Conservation (phyloP, 2,329 filamentous ascomycete species). For the Aspergillus ochraceoroseus region DNA sequence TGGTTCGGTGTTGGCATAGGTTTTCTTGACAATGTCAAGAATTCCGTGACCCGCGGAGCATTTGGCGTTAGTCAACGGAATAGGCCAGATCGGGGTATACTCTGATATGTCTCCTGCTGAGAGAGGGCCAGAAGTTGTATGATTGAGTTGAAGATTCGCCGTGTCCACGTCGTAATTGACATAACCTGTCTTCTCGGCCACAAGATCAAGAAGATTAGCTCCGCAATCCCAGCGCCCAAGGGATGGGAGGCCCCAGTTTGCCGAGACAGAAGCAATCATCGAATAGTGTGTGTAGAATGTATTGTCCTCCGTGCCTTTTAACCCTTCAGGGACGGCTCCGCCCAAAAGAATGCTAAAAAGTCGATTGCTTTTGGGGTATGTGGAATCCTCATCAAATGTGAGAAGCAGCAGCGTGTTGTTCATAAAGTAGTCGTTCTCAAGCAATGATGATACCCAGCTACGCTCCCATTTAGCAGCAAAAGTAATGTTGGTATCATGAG, state of each 20-base stretch:
- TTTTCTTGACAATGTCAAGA: conserved; percentile 32
- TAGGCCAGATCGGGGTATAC: conserved; percentile 29
- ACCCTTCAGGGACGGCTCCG: conserved; percentile 61
- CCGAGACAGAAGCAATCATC: conserved; percentile 59
- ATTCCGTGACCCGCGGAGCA: conserved; percentile 38
- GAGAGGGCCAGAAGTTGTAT: conserved; percentile 50
- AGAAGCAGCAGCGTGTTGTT: conserved; percentile 69
- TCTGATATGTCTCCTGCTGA: conserved; percentile 27
- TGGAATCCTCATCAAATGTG: conserved; percentile 75
- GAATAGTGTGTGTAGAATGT: conserved; percentile 72
- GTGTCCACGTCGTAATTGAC: conserved; percentile 40
- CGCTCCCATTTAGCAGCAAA: conserved; percentile 64
- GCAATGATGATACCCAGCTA: conserved; percentile 64
- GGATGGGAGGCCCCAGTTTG: conserved; percentile 65
- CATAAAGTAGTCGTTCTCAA: conserved; percentile 66
- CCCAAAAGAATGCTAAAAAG: conserved; percentile 69
- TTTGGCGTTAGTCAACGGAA: conserved; percentile 25
- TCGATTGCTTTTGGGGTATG: conserved; percentile 62
- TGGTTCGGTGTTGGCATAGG: conserved; percentile 26
- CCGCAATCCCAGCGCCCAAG: conserved; percentile 68
- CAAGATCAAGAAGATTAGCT: conserved; percentile 62
- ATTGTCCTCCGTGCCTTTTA: conserved; percentile 63
- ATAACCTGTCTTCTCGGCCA: conserved; percentile 60
- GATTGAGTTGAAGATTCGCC: conserved; percentile 48
- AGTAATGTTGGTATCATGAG: conserved; percentile 67